A percentile compares a stretch with the other conserved stretches of the same genome.
Conservation (phyloP, 805 yeast genomes). For the Kodamaea kaohsiungensis region DNA sequence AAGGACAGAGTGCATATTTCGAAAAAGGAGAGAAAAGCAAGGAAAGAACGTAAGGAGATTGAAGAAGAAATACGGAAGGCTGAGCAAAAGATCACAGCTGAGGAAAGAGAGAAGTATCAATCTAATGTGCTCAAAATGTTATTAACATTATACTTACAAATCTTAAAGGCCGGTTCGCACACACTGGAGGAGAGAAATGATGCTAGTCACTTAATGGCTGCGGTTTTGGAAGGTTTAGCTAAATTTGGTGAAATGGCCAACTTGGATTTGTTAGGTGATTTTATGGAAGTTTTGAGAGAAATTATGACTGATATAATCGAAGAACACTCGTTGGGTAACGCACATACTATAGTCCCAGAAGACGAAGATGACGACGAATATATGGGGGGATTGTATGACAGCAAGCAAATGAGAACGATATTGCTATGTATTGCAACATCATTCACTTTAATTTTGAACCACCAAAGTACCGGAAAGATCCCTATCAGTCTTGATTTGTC, state of each 20-base stretch:
- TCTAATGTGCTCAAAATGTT: constrained; percentile 77
- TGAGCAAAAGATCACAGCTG: constrained; percentile 82
- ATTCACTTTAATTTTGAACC: constrained; percentile 78
- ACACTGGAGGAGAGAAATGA: constrained; percentile 42
- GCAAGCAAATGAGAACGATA: constrained; percentile 63
- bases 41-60: constrained; percentile 83
- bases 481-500: constrained; percentile 71
- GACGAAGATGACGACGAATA: constrained; percentile 23
- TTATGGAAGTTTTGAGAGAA: constrained; percentile 85
- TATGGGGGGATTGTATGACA: constrained; percentile 31
- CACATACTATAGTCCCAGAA: constrained; percentile 14
- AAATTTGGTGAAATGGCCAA: constrained; percentile 91
- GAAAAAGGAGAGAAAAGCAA: constrained; percentile 83
- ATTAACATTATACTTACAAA: constrained; percentile 72
- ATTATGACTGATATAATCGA: constrained; percentile 57
- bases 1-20: constrained; percentile 89
- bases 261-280: constrained; percentile 89
- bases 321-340: constrained; percentile 43
- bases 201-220: constrained; percentile 61
- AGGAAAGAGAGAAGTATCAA: constrained; percentile 84
- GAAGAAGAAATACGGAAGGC: constrained; percentile 89
- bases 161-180: constrained; percentile 53
- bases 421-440: constrained; percentile 86
- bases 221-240: constrained; percentile 89
- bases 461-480: constrained; percentile 57